Evolutionary conservation across 371 early-diverging fungal species (phyloP).

Genomic region (Circinella umbellata): DNA sequence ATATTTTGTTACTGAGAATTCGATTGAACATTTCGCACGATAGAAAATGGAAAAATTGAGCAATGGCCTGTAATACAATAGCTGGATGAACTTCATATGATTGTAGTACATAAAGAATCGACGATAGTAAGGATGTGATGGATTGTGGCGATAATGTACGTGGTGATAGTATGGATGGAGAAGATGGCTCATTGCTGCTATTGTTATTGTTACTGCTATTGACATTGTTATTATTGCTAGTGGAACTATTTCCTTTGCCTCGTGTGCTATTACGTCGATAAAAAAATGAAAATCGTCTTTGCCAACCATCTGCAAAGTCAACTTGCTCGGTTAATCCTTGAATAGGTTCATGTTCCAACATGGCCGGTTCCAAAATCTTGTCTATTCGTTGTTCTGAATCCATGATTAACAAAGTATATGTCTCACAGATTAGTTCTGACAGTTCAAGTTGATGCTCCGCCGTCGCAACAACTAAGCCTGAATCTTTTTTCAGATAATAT

Average conservation of each 20-base stretch:
- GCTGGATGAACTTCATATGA: constrained; percentile 69
- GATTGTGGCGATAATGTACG: constrained; percentile 57
- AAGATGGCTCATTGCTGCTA: constrained; percentile 4
- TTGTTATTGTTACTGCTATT: neutral
- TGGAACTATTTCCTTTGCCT: neutral
- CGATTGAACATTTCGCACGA: constrained; percentile 83
- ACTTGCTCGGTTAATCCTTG: constrained; percentile 68
- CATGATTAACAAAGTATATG: constrained; percentile 66
- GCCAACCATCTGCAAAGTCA: constrained; percentile 70
- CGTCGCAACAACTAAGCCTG: constrained; percentile 68
- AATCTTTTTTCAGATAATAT: constrained; percentile 85
- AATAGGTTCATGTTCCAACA: constrained; percentile 79
- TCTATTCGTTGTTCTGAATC: constrained; percentile 68
- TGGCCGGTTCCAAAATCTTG: constrained; percentile 67
- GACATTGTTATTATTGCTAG: neutral
- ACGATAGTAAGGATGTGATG: constrained; percentile 66
- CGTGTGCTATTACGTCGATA: constrained; percentile 36
- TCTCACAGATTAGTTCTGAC: constrained; percentile 76
- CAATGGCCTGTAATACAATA: constrained; percentile 72
- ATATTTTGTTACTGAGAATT: constrained; percentile 74
- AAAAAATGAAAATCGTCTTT: constrained; percentile 25
- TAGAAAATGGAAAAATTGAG: constrained; percentile 77
- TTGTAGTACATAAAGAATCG: constrained; percentile 63
- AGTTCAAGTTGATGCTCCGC: constrained; percentile 70
- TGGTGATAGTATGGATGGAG: constrained; percentile 14